Base-by-base conservation (phyloP, 371 early-diverging fungal genomes). In the Neoconidiobolus thromboides region DNA sequence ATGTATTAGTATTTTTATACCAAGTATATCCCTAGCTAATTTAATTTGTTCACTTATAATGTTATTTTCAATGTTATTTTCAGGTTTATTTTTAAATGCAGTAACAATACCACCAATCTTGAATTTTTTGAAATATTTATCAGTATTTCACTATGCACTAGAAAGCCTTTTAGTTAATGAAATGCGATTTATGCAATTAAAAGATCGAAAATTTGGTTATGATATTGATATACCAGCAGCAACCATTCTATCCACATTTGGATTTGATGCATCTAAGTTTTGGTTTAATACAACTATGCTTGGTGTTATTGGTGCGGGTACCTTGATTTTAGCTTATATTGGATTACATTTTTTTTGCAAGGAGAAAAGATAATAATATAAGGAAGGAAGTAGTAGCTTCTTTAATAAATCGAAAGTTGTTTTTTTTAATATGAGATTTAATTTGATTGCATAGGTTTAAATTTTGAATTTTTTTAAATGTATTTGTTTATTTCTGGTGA, bases 161-260 rank as follows among this genome's bases (percentile, higher is more conserved):
- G 96, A 95, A 64, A 89, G 91, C 0, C 67, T 91, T 55, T 71
- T 89, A 1, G 89, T 90, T 49, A 93, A 91, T 64, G 93, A 92
- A 67, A 70, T 92, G 56, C 69, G 80, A 0, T 80, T 83, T 41
- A 63, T 91, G 4, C 84, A 82, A 57, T 69, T 95, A 43, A 75
- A 77, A 7, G 92, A 91, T 55, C 80, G 82, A 53, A 76, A 88
- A 47, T 84, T 79, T 66, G 91, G 91, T 0, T 68, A 90, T 1
- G 76, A 78, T 53, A 89, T 92, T 55, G 85, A 88, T 65, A 80
- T 95, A 3, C 92, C 93, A 42, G 87, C 86, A 26, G 85, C 88
- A 0, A 78, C 81, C 1, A 85, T 95, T 36, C 63, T 95, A 58
- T 82, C 88, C 2, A 89, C 87, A 1, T 92, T 95, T 71, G 93